Evolutionary conservation across 164 flowering plant genomes (phyloP).

Genomic region (Umbellularia californica): DNA sequence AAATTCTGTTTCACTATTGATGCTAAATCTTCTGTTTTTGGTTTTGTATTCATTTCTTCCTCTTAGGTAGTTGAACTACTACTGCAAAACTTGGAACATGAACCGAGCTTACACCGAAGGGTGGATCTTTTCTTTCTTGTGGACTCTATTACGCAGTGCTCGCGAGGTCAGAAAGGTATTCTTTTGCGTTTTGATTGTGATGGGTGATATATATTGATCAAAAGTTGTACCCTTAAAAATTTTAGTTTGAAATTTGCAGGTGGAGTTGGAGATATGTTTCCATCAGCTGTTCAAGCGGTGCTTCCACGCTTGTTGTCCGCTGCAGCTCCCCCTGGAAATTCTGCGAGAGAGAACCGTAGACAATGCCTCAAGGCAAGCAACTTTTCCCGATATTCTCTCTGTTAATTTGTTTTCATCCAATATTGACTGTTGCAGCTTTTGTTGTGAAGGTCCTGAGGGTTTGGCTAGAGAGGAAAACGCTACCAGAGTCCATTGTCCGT

Average conservation of each 20-base stretch:
- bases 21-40: neutral
- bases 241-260: conserved; percentile 40
- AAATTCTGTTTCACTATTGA: neutral
- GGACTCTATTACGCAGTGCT: conserved; percentile 86
- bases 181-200: neutral
- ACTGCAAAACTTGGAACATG: conserved; percentile 58
- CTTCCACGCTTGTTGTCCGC: conserved; percentile 78
- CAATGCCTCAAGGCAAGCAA: conserved; percentile 84
- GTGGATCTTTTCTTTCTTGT: conserved; percentile 94
- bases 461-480: conserved; percentile 80
- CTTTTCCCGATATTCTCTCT: neutral
- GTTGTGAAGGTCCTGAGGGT: conserved; percentile 73
- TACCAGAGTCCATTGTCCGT: conserved; percentile 72
- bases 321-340: conserved; percentile 90
- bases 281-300: conserved; percentile 61
- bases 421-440: conserved; percentile 5
- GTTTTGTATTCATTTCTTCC: neutral
- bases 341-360: conserved; percentile 77
- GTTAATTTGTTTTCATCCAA: neutral
- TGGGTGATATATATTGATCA: neutral
- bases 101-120: conserved; percentile 58
- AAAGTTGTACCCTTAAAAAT: neutral
- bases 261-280: conserved; percentile 57
- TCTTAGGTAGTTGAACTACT: conserved; percentile 75
- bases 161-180: conserved; percentile 79